Evolutionary conservation across 257 asterid species (phyloP).

Genomic region (Scutellaria baicalensis): DNA sequence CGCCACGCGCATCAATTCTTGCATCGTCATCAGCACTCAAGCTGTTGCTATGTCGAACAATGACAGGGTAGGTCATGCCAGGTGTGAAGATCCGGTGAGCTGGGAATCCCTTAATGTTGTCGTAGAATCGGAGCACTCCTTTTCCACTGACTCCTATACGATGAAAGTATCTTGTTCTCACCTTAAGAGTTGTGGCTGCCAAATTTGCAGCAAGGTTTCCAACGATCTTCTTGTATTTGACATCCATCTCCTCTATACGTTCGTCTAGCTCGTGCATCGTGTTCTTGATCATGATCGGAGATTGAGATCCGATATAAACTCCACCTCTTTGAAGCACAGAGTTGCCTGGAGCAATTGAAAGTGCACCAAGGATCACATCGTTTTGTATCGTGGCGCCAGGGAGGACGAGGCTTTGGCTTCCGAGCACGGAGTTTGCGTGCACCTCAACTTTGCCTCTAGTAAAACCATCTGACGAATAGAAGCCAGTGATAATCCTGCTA

Average conservation of each 20-base stretch:
- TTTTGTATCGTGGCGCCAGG: constrained; percentile 60
- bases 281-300: constrained; percentile 70
- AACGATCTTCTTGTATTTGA: constrained; percentile 59
- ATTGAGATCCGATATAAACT: constrained; percentile 66
- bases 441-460: constrained; percentile 45
- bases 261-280: constrained; percentile 62
- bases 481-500: constrained; percentile 60
- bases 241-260: constrained; percentile 84
- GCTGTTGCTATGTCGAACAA: constrained; percentile 76
- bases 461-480: constrained; percentile 50
- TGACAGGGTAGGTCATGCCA: constrained; percentile 50
- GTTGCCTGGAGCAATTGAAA: constrained; percentile 61
- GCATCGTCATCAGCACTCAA: constrained; percentile 88
- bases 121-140: constrained; percentile 48
- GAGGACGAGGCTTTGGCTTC: constrained; percentile 78
- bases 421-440: constrained; percentile 57
- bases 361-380: constrained; percentile 77
- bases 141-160: constrained; percentile 66
- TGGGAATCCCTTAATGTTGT: constrained; percentile 53
- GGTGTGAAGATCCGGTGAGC: constrained; percentile 48
- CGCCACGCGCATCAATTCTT: constrained; percentile 74
- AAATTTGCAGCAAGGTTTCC: constrained; percentile 74
- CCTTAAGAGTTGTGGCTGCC: constrained; percentile 79
- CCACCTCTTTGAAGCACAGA: constrained; percentile 70
- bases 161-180: constrained; percentile 64